Evolutionary conservation across 2,329 filamentous ascomycete species (phyloP).

Genomic region (Fusarium nanum): DNA sequence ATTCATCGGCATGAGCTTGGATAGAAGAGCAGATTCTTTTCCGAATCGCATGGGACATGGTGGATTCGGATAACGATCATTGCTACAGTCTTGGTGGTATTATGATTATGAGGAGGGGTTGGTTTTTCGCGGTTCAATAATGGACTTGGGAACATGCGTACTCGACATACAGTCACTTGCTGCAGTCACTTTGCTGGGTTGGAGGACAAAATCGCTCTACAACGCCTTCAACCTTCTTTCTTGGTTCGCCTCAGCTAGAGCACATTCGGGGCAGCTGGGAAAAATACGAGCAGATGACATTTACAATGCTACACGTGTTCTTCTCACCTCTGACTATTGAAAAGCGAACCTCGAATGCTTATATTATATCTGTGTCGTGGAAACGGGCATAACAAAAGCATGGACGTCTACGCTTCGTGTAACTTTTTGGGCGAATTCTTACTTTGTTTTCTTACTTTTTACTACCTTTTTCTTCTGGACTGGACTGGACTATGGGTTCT

Average conservation of each 20-base stretch:
- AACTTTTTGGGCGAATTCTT: conserved; percentile 40
- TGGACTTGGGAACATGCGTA: conserved; percentile 39
- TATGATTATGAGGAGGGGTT: conserved; percentile 38
- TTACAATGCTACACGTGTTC: conserved; percentile 34
- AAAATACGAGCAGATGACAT: conserved; percentile 28
- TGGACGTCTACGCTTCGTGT: conserved; percentile 43
- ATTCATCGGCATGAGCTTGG: conserved; percentile 21
- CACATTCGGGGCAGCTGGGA: conserved; percentile 14
- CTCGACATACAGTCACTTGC: conserved; percentile 30
- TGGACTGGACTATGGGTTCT: conserved; percentile 22
- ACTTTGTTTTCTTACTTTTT: conserved; percentile 29
- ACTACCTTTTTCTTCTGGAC: conserved; percentile 30
- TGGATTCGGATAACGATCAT: conserved; percentile 23
- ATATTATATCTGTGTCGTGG: conserved; percentile 22
- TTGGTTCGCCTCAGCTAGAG: conserved; percentile 35
- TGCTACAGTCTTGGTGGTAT: conserved; percentile 33
- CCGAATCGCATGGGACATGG: conserved; percentile 9
- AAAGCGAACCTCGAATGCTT: conserved; percentile 14
- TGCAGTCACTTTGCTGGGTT: background rate
- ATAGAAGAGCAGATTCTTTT: conserved; percentile 21
- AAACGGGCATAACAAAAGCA: conserved; percentile 31
- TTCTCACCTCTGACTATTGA: conserved; percentile 9
- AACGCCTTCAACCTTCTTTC: conserved; percentile 27
- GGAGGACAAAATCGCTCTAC: conserved; percentile 23
- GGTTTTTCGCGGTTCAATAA: conserved; percentile 40